Conservation (phyloP, 2,329 filamentous ascomycete species). For the Pseudogymnoascus sp. region DNA sequence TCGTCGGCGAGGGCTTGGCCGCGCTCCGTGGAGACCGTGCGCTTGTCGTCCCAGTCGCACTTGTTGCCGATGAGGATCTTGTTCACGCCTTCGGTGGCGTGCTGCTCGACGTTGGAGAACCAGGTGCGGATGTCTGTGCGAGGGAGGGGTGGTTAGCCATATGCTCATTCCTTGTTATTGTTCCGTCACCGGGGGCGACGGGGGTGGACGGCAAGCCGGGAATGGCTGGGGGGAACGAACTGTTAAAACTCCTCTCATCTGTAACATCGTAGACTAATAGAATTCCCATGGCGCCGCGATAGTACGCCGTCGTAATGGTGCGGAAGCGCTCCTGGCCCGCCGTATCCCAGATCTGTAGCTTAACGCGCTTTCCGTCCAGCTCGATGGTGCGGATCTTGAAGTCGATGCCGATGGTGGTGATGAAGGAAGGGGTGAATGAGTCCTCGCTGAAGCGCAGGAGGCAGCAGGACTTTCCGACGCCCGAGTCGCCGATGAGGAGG, state of each 20-base stretch:
- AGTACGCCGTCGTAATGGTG: constrained; percentile 98
- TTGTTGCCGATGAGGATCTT: constrained; percentile 99
- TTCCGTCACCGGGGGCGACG: not conserved
- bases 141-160: constrained; percentile 20
- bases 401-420: constrained; percentile 99
- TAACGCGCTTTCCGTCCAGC: constrained; percentile 95
- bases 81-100: constrained; percentile 97
- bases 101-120: constrained; percentile 99
- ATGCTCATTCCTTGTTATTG: constrained; percentile 4
- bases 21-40: constrained; percentile 83
- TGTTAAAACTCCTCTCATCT: constrained; percentile 99
- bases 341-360: constrained; percentile 99
- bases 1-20: constrained; percentile 91
- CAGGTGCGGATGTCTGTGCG: constrained; percentile 87
- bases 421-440: constrained; percentile 99
- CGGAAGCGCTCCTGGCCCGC: constrained; percentile 97
- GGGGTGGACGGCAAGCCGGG: not conserved
- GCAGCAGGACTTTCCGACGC: constrained; percentile 99
- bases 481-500: constrained; percentile 98
- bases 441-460: constrained; percentile 97
- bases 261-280: constrained; percentile 97
- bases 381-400: constrained; percentile 99
- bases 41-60: constrained; percentile 99
- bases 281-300: constrained; percentile 96
- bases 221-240: constrained; percentile 32